phyloP scores from a whole-genome alignment of 768 basidiomycete species.

The Coprinellus micaceus region DNA sequence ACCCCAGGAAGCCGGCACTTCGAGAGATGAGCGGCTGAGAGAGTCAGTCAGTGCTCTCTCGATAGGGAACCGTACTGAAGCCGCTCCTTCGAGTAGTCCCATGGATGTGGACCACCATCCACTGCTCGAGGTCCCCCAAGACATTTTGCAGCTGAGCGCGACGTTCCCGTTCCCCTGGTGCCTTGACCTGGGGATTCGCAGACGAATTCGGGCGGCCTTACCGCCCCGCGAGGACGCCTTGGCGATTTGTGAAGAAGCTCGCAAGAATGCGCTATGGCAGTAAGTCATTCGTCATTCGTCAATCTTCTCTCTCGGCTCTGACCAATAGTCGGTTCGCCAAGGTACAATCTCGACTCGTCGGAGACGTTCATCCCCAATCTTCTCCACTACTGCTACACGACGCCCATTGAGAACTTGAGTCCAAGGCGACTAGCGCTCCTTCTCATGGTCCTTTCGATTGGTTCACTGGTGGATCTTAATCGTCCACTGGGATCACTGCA shows the following conservation, averaged over 20 bases:
- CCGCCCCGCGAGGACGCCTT: constrained; percentile 58
- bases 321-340: constrained; percentile 17
- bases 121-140: constrained; percentile 40
- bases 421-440: constrained; percentile 65
- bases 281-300: constrained; percentile 33
- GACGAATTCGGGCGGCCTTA: constrained; percentile 59
- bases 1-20: neutral
- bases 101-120: constrained; percentile 15
- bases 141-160: constrained; percentile 57
- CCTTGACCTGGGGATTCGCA: constrained; percentile 58
- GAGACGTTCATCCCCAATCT: constrained; percentile 69
- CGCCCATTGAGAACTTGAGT: constrained; percentile 54
- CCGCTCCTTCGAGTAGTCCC: neutral
- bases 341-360: constrained; percentile 67
- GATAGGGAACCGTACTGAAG: constrained; percentile 5
- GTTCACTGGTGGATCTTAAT: constrained; percentile 62
- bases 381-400: constrained; percentile 63
- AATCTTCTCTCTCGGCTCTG: constrained; percentile 8
- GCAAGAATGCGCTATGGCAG: constrained; percentile 72
- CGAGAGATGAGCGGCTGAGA: constrained; percentile 11
- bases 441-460: constrained; percentile 71
- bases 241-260: constrained; percentile 59
- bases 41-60: constrained; percentile 14
- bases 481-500: constrained; percentile 52
- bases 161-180: constrained; percentile 71